Base-by-base conservation (phyloP, 2,329 filamentous ascomycete genomes). In the Xylariales sp. region DNA sequence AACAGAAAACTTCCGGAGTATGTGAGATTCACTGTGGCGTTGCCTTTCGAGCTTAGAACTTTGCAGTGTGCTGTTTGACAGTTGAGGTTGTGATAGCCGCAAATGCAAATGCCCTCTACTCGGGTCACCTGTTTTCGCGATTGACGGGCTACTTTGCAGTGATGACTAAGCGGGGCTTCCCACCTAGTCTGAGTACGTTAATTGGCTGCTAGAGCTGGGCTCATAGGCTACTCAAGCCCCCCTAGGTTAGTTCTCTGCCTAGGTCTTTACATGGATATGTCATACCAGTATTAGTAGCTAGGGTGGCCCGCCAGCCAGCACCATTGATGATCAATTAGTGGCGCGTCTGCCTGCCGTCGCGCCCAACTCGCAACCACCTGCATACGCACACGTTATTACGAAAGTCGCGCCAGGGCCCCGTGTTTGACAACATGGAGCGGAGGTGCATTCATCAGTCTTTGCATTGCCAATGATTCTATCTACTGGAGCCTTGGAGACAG, bases 341-440 rank as follows among this genome's bases (percentile, higher is more conserved):
- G 55, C 54, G 57, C 49, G 53, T 56, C 42, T 61, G 57, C 58
- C 58, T 60, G 42, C n/a, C n/a, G 34, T 37, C 28, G 15, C 28
- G 8, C 14, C 31, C 7, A 13, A 30, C 7, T 23, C 14, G 15
- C 21, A 21, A 35, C 23, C 20, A 10, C 19, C 31, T 29, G 27
- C n/a, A n/a, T 15, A 6, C 27, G 11, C 27, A 6, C 15, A 12
- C n/a, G 20, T 19, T 13, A 18, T 13, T 18, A 17, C 31, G 18
- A 14, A 14, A 20, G 19, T 33, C 19, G 30, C 20, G 30, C 30
- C 20, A 15, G 17, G 20, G 30, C 17, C 31, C 28, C 14, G 27
- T 38, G 35, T 38, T 29, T 23, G 14, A 15, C 27, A 38, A 38
- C 47, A 59, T 59, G 56, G 56, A 51, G 53, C 49, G 43, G 34